Conservation (phyloP, 2,329 filamentous ascomycete genomes). For the Sporothrix schenckii region DNA sequence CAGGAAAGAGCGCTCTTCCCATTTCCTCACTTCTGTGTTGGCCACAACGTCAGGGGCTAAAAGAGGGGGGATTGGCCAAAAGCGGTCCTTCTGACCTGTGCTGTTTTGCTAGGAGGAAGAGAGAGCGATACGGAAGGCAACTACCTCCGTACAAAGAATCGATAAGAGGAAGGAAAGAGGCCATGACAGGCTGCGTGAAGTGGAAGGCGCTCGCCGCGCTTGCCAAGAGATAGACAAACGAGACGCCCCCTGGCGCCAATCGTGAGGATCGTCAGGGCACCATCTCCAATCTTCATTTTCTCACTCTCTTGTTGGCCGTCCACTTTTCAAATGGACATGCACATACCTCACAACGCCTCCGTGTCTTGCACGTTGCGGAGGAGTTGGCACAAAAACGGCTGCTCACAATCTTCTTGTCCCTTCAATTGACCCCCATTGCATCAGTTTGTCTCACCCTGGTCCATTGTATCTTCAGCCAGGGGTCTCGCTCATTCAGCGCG, state of each 20-base stretch:
- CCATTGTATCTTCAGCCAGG: conserved; percentile 18
- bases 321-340: background rate
- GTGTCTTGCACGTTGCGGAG: background rate
- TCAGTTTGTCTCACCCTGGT: background rate
- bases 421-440: background rate
- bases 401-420: background rate
- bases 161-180: conserved; percentile 1
- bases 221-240: background rate
- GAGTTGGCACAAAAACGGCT: background rate
- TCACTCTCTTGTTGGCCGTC: background rate
- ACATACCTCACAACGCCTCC: background rate
- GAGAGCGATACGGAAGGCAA: too few species aligned
- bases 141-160: too few species aligned
- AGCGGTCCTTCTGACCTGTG: conserved; percentile 7
- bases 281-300: background rate
- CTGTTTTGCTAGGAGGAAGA: background rate
- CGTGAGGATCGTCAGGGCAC: conserved; percentile 22
- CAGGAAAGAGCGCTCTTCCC: background rate
- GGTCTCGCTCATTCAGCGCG: background rate
- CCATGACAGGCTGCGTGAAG: background rate
- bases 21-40: background rate
- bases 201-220: background rate
- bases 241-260: conserved; percentile 5
- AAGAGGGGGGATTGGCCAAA: background rate
- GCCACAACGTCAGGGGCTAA: conserved; percentile 15